phyloP scores from a whole-genome alignment of 148 eudicot species.

The Camellia granthamiana region DNA sequence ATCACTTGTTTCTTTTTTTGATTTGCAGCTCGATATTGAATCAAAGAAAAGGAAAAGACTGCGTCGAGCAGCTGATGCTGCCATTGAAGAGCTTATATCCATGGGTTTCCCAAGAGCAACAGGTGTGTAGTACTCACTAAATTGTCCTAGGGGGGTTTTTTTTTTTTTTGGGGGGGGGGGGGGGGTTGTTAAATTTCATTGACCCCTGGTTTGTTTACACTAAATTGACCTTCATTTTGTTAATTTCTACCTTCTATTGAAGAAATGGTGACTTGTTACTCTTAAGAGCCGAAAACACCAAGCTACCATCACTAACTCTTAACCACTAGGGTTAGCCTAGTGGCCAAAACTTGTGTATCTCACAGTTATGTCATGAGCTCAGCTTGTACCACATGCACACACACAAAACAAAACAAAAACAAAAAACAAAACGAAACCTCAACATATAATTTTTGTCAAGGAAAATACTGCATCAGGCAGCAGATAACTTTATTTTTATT shows the following conservation, averaged over 20 bases:
- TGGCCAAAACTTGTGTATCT: too few relatives aligned
- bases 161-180: too few relatives aligned
- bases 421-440: too few relatives aligned
- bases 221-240: not conserved
- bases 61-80: slow-evolving; percentile 31
- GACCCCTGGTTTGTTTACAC: not conserved
- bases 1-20: slow-evolving; percentile 13
- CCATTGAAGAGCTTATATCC: slow-evolving; percentile 47
- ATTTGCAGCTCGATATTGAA: slow-evolving; percentile 65
- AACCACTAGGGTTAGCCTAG: not conserved
- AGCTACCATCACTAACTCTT: not conserved
- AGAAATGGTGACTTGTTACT: not conserved
- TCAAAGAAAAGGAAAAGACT: slow-evolving; percentile 65
- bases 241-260: not conserved
- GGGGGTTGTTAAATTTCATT: not conserved
- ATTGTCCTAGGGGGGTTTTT: not conserved
- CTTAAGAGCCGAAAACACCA: not conserved
- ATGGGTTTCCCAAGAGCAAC: slow-evolving; percentile 67
- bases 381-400: too few relatives aligned
- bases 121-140: slow-evolving; percentile 35
- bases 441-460: not conserved
- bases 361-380: too few relatives aligned
- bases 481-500: not conserved
- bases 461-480: not conserved
- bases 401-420: too few relatives aligned